phyloP scores from a whole-genome alignment of 1,284 basidiomycete genomes.

The Butyriboletus appendiculatus region DNA sequence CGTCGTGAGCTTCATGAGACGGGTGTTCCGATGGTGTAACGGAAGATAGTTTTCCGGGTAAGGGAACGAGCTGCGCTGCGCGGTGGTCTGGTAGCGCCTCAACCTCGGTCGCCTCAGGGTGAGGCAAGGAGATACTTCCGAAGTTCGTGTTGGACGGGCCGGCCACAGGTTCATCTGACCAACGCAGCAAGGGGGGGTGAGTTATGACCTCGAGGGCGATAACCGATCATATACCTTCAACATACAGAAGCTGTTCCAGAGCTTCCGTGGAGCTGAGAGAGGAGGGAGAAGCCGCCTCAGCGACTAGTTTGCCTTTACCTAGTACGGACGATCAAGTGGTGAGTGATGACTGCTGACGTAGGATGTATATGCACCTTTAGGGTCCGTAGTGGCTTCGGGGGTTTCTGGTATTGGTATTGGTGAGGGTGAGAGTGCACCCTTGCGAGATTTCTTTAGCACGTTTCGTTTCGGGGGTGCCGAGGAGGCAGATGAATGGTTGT shows the following conservation, averaged over 20 bases:
- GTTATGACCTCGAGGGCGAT: background rate
- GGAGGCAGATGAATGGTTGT: constrained; percentile 1
- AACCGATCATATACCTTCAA: constrained; percentile 9
- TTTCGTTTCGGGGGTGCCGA: background rate
- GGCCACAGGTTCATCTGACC: constrained; percentile 13
- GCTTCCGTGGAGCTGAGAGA: constrained; percentile 15
- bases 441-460: background rate
- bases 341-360: background rate
- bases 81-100: background rate
- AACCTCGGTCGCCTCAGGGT: background rate
- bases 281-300: background rate
- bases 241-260: constrained; percentile 16
- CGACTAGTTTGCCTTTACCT: constrained; percentile 7
- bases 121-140: background rate
- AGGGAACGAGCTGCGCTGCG: background rate
- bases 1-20: background rate
- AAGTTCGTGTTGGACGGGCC: constrained; percentile 1
- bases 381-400: background rate
- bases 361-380: constrained; percentile 12
- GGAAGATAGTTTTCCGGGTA: background rate
- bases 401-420: background rate
- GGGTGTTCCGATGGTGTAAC: background rate
- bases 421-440: background rate
- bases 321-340: background rate
- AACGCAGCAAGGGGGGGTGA: background rate